Evolutionary conservation across 1,284 basidiomycete species (phyloP).

Genomic region (Apiotrichum laibachii): DNA sequence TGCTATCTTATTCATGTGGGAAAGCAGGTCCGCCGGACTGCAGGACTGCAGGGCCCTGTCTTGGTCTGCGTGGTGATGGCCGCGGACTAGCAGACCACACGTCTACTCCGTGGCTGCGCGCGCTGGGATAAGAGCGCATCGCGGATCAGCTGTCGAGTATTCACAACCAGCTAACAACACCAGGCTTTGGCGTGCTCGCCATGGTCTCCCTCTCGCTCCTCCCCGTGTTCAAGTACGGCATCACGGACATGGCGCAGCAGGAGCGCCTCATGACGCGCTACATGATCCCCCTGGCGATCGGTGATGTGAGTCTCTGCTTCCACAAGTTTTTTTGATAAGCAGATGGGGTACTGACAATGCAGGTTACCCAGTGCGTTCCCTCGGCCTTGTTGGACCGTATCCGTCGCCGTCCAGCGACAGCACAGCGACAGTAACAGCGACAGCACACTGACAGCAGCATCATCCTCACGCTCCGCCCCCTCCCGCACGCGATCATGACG

Average conservation of each 20-base stretch:
- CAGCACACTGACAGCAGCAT: slow-evolving; percentile 24
- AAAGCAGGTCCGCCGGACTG: no score
- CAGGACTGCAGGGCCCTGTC: no score
- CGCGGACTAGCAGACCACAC: no score
- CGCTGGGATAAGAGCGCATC: no score
- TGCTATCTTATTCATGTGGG: no score
- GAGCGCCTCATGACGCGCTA: slow-evolving; percentile 42
- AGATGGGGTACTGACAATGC: neutral
- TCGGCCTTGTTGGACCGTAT: no score
- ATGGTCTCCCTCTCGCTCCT: slow-evolving; percentile 47
- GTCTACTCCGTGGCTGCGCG: no score
- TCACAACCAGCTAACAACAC: neutral
- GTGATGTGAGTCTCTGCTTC: slow-evolving; percentile 38
- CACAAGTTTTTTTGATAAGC: neutral
- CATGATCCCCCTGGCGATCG: slow-evolving; percentile 46
- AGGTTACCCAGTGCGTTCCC: slow-evolving; percentile 4
- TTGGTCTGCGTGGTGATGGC: no score
- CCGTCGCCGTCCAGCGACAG: no score
- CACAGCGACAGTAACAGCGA: neutral
- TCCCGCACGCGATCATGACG: slow-evolving; percentile 32
- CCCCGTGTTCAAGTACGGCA: slow-evolving; percentile 30
- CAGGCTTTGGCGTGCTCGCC: slow-evolving; percentile 51
- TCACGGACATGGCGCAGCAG: slow-evolving; percentile 22
- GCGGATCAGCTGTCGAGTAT: no score
- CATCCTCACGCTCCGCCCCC: slow-evolving; percentile 32